Evolutionary conservation across 2,329 filamentous ascomycete species (phyloP).

Genomic region (Penicillium hesseltinei): DNA sequence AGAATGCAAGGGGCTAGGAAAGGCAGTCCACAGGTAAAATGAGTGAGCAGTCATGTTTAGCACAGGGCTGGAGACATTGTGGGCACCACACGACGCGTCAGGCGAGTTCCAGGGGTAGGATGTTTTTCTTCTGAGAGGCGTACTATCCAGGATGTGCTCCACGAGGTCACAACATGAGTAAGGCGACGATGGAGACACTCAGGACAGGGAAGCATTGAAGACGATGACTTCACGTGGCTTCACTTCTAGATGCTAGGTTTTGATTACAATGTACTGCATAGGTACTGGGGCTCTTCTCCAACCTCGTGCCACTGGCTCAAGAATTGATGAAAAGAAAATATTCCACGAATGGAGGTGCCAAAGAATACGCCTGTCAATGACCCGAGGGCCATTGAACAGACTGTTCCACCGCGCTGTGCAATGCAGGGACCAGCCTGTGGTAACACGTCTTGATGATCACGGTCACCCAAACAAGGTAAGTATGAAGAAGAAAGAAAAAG

Average conservation of each 20-base stretch:
- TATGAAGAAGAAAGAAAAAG: constrained; percentile 50
- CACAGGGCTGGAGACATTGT: neutral
- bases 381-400: constrained; percentile 48
- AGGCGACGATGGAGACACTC: too few relatives aligned
- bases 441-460: constrained; percentile 48
- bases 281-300: constrained; percentile 30
- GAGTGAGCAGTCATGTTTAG: too few relatives aligned
- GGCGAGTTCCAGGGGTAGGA: too few relatives aligned
- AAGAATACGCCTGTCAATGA: constrained; percentile 44
- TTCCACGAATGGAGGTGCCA: constrained; percentile 33
- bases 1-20: neutral
- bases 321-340: constrained; percentile 36
- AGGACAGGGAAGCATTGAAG: too few relatives aligned
- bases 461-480: constrained; percentile 52
- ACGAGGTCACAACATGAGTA: too few relatives aligned
- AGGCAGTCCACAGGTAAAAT: too few relatives aligned
- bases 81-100: neutral
- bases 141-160: too few relatives aligned
- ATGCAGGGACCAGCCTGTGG: constrained; percentile 54
- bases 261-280: too few relatives aligned
- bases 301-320: constrained; percentile 29
- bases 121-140: too few relatives aligned
- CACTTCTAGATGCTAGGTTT: too few relatives aligned
- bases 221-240: too few relatives aligned
- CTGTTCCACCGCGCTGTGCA: constrained; percentile 56